These are phyloP conservation scores for Carpinus viminea DNA, from an alignment of 306 rosid species.

Conservation along the genomic window DNA sequence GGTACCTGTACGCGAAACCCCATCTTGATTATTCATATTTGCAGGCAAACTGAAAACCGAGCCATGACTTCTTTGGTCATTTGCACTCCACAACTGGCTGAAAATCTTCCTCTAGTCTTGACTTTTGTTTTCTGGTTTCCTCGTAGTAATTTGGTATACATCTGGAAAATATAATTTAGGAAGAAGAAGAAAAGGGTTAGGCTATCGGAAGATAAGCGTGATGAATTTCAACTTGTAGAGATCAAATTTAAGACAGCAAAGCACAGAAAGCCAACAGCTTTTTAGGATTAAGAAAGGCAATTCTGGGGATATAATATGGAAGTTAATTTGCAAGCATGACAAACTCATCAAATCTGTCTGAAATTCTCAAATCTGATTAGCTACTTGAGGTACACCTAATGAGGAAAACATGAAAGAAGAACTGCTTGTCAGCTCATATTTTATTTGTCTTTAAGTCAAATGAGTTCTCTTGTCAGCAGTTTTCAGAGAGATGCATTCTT, in stretches of 20 bases:
- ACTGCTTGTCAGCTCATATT: not conserved
- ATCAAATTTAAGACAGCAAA: not conserved
- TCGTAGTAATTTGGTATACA: constrained; percentile 21
- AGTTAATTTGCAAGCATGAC: not conserved
- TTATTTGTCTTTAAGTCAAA: not conserved
- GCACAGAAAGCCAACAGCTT: not conserved
- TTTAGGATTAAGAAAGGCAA: not conserved
- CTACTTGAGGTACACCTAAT: not conserved
- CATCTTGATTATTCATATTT: constrained; percentile 21
- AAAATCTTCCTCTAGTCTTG: not conserved
- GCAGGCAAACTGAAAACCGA: constrained; percentile 10
- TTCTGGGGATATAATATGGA: not conserved
- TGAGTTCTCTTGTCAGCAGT: not conserved
- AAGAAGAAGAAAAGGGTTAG: not conserved
- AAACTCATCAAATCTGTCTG: not conserved
- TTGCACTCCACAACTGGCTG: constrained; percentile 9
- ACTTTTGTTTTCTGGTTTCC: constrained; percentile 7
- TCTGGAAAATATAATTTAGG: constrained; percentile 32
- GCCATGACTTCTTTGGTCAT: constrained; percentile 14
- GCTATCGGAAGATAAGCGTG: not conserved
- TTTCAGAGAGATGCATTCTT: not conserved
- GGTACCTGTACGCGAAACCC: constrained; percentile 20
- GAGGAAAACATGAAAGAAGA: not conserved
- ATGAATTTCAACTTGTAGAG: not conserved
- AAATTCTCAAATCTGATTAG: not conserved